Evolutionary conservation across 2,329 filamentous ascomycete genomes (phyloP), one percentile per base, ranked within the genome.

Genomic region (Lasiodiplodia sp.): DNA sequence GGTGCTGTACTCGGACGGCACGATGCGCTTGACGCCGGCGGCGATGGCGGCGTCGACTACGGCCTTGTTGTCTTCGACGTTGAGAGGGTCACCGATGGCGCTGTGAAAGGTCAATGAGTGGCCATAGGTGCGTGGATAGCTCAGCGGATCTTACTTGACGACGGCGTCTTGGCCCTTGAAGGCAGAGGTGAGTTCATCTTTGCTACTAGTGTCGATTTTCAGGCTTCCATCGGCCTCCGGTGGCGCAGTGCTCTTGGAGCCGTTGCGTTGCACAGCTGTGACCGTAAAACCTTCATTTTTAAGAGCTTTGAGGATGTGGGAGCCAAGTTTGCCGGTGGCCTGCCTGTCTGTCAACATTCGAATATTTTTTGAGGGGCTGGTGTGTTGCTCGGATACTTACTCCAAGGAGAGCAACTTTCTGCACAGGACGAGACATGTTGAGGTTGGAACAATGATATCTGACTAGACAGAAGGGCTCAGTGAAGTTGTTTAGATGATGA

Each of bases 21-120:
- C 78, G 70, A 72, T 78, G 56, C 78, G 71, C 8, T 75, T 76
- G 4, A 79, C 77, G 3, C 73, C 74, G 6, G 77, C 77, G 6
- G 73, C 73, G 23, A 79, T 67, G 0, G 77, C 77, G 0, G 78
- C 78, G 57, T 80, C 77, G 55, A 78, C 75, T 68, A 79, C 75
- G 31, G 74, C 37, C 18, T 60, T 60, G n/a, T 44, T 37, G n/a
- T 40, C 31, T n/a, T 37, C 8, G 34, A 60, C 11, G n/a, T 14
- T 44, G 52, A 52, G n/a, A 1, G 66, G 57, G 25, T 64, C 34
- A 1, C 47, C 47, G 11, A 68, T 49, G 25, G 66, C 66, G 25
- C 66, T 68, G 25, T 16, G 25, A 5, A 2, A 12, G 64, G 12
- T 57, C 7, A n/a, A 6, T 18, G 6, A 25, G 8, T 38, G 16